Conservation (phyloP, 2,329 filamentous ascomycete species). For the Cladophialophora bantiana region DNA sequence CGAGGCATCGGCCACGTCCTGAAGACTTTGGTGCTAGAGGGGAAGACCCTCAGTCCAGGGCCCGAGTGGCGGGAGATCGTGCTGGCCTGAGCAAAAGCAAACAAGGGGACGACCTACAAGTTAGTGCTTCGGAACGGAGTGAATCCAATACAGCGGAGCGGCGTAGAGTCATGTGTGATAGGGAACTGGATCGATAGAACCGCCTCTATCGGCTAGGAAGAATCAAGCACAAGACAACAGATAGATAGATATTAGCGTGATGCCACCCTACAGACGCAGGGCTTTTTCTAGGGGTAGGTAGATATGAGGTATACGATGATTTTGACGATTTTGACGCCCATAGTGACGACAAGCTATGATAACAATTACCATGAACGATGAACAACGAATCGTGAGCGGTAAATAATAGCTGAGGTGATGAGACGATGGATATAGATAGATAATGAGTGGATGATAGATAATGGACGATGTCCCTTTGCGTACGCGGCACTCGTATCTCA, state of each 20-base stretch:
- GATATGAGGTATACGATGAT: neutral
- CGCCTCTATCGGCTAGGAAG: neutral
- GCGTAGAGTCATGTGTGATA: no score
- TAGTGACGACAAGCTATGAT: neutral
- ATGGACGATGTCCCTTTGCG: no score
- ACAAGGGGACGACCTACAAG: no score
- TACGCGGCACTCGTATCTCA: no score
- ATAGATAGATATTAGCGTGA: no score
- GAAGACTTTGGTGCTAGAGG: neutral
- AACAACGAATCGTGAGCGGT: no score
- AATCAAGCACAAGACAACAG: neutral
- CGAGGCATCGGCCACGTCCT: slow-evolving; percentile 7
- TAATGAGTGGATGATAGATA: no score
- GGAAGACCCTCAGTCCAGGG: neutral
- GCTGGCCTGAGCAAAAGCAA: neutral
- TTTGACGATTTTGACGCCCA: neutral
- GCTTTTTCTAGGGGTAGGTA: neutral
- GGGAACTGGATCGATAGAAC: neutral
- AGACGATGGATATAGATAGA: no score
- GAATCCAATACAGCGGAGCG: no score
- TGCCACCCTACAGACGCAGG: no score
- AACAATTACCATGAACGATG: neutral
- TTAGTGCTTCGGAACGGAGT: no score
- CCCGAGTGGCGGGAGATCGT: slow-evolving; percentile 4
- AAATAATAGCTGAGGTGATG: no score